Base-by-base conservation (phyloP, 208 protist genomes). In the Crithidia brevicula region DNA sequence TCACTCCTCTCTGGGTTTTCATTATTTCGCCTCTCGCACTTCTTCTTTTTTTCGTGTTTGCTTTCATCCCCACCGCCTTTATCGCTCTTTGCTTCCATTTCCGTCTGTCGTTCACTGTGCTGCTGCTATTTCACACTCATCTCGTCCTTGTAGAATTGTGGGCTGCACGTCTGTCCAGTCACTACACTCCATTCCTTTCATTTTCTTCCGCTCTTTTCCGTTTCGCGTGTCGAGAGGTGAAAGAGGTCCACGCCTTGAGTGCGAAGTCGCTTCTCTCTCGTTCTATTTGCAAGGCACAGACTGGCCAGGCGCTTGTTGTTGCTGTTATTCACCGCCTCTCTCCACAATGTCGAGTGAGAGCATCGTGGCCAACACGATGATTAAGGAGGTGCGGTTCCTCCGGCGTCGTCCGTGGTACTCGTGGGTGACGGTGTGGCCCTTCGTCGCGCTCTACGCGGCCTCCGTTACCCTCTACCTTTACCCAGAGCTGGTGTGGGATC, bases 361-460 rank as follows among this genome's bases (percentile, higher is more conserved):
- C 69, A 94, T 96, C 63, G 58, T 84, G 15, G 77, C 76, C 18
- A 95, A 96, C 56, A 83, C 61, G 43, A 86, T 93, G 66, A 94
- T 96, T 59, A 64, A 75, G 60, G 73, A 84, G 45, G 63, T 96
- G 30, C 62, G 60, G 22, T 80, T 94, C 8, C 79, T 96, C 20
- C 77, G 56, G 16, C 76, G 82, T 10, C 79, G 83, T 3, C 81
- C 81, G 30, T 94, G 85, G 92, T 86, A 74, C 61, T 82, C 79
- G 27, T 96, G 92, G 89, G 62, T 92, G 20, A 96, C 86, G 18
- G 69, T 92, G 22, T 96, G 89, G 88, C 89, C 92, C 9, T 96
- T 96, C 73, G 61, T 85, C 2, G 25, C 88, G 11, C 81, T 96
- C 18, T 95, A 96, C 69, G 66, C 78, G 18, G 52, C 85, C 7